A percentile compares a stretch with the other conserved stretches of the same genome.
phyloP scores from a whole-genome alignment of 2,329 filamentous ascomycete species.

The Ascochyta koolunga region DNA sequence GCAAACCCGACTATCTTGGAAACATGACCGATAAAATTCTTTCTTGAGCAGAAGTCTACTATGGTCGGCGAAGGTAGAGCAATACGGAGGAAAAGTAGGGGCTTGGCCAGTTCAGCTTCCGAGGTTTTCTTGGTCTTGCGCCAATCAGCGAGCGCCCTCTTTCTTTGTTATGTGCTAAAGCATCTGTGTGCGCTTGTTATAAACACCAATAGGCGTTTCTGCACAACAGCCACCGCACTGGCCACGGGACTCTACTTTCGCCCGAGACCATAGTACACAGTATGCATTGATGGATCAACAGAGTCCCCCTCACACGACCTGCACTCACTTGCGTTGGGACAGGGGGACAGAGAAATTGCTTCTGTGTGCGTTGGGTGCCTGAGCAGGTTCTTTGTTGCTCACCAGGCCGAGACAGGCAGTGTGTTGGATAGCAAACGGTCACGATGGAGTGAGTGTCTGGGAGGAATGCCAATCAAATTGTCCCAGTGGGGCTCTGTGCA shows the following conservation, averaged over 20 bases:
- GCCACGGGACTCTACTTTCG: too few relatives aligned
- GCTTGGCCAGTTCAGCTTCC: too few relatives aligned
- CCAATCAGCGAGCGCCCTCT: too few relatives aligned
- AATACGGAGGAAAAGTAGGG: too few relatives aligned
- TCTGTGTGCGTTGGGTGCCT: not conserved
- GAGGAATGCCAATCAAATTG: not conserved
- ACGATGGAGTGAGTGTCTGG: not conserved
- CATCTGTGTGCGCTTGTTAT: too few relatives aligned
- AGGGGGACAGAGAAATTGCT: not conserved
- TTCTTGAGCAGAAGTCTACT: not conserved
- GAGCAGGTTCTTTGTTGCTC: not conserved
- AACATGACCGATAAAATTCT: not conserved
- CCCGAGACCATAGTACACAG: too few relatives aligned
- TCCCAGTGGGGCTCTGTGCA: not conserved
- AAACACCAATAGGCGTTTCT: too few relatives aligned
- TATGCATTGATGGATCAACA: not conserved
- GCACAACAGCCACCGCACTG: too few relatives aligned
- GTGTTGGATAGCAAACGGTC: not conserved
- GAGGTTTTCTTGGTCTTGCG: too few relatives aligned
- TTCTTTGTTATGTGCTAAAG: too few relatives aligned
- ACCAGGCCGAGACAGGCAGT: not conserved
- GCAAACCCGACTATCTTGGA: not conserved
- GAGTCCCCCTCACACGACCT: constrained; percentile 3
- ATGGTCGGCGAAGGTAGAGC: too few relatives aligned
- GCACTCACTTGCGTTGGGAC: not conserved